Conservation (phyloP, 441 rosid species). For the Metrosideros polymorpha region DNA sequence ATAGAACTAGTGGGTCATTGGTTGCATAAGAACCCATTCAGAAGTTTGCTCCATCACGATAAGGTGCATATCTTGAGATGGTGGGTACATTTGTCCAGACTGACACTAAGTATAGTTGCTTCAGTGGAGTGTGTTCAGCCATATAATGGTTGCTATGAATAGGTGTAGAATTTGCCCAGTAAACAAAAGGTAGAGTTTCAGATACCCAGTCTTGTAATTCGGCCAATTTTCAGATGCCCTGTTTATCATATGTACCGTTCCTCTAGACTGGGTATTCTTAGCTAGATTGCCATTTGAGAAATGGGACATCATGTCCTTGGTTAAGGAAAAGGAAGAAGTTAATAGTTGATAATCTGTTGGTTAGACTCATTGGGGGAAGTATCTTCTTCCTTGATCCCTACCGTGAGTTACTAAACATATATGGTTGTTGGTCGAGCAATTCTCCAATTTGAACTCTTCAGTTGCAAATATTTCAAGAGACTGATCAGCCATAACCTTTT, state of each 20-base stretch:
- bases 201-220: neutral
- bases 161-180: neutral
- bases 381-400: neutral
- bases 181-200: neutral
- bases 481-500: neutral
- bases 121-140: neutral
- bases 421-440: neutral
- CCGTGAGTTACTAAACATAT: neutral
- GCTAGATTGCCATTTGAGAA: neutral
- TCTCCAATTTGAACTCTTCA: neutral
- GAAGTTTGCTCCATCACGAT: neutral
- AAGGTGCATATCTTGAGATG: neutral
- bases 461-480: neutral
- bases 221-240: neutral
- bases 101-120: neutral
- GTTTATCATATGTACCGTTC: neutral
- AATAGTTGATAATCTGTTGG: neutral
- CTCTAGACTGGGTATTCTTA: neutral
- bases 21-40: too few relatives aligned
- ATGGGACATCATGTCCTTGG: neutral
- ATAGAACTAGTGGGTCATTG: too few relatives aligned
- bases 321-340: neutral
- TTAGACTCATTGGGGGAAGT: neutral
- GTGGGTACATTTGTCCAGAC: neutral
- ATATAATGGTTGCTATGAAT: neutral